Percentiles rank a stretch among this genome's conserved stretches.
These are phyloP conservation scores for Penicillium nordicum DNA, from an alignment of 2,329 filamentous ascomycete genomes.

Conservation along the genomic window DNA sequence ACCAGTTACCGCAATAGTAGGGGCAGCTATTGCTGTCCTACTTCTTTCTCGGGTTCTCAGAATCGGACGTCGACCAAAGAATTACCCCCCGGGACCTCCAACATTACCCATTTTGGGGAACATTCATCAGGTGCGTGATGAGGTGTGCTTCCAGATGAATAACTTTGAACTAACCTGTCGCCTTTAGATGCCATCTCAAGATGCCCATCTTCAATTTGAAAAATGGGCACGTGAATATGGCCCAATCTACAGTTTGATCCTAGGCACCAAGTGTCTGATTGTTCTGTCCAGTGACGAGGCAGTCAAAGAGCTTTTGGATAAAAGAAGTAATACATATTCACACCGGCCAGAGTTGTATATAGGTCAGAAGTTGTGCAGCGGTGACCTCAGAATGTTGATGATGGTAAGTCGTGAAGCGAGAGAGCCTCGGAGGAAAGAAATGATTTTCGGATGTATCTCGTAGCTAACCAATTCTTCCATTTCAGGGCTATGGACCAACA, in stretches of 20 bases:
- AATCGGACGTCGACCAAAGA: no score
- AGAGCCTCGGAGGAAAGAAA: no score
- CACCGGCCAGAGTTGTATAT: slow-evolving; percentile 48
- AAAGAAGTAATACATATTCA: slow-evolving; percentile 50
- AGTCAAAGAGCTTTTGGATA: slow-evolving; percentile 53
- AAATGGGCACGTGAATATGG: slow-evolving; percentile 55
- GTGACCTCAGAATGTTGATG: slow-evolving; percentile 29
- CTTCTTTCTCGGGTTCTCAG: no score
- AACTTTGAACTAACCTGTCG: background rate
- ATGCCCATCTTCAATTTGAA: slow-evolving; percentile 48
- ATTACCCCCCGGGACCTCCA: slow-evolving; percentile 12
- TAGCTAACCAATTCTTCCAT: no score
- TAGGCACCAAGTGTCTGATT: slow-evolving; percentile 49
- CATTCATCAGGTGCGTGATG: slow-evolving; percentile 37
- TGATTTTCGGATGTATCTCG: background rate
- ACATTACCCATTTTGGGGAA: slow-evolving; percentile 53
- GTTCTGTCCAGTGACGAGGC: slow-evolving; percentile 47
- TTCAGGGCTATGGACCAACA: slow-evolving; percentile 25
- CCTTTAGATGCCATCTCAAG: slow-evolving; percentile 40
- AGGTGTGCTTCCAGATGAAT: no score
- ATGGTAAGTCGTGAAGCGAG: slow-evolving; percentile 22
- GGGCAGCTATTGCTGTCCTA: no score
- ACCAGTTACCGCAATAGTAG: no score
- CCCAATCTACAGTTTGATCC: slow-evolving; percentile 51
- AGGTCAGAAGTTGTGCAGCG: slow-evolving; percentile 36